phyloP scores from a whole-genome alignment of 2,329 filamentous ascomycete genomes.

The Tolypocladium sp. region DNA sequence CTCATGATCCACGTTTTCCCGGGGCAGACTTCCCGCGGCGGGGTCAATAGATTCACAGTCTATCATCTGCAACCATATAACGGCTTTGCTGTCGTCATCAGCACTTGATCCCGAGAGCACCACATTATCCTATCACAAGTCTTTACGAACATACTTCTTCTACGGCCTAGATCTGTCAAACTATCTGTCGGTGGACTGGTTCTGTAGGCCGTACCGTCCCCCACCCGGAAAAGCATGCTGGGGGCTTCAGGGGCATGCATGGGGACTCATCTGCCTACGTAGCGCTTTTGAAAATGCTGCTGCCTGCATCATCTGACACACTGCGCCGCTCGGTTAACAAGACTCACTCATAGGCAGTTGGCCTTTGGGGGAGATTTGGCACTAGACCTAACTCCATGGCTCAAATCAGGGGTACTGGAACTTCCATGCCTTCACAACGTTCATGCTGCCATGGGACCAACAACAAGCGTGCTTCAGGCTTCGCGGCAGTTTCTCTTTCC shows the following conservation, averaged over 20 bases:
- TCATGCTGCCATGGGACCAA: not conserved
- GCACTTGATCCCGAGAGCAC: not conserved
- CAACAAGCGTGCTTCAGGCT: not conserved
- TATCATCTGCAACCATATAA: not conserved
- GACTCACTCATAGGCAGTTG: not conserved
- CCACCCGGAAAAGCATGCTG: not conserved
- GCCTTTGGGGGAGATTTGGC: not conserved
- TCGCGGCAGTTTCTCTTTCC: too few species aligned
- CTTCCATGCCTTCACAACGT: not conserved
- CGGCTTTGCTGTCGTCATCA: not conserved
- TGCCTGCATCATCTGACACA: not conserved
- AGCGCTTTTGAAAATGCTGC: not conserved
- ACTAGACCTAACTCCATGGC: not conserved
- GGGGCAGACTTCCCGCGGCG: not conserved
- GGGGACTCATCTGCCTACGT: not conserved
- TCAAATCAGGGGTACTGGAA: not conserved
- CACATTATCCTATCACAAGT: not conserved
- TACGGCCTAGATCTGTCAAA: not conserved
- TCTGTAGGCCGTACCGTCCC: not conserved
- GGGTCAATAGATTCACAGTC: not conserved
- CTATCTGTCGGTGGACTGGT: not conserved
- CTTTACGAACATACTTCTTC: not conserved
- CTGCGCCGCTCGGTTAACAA: not conserved
- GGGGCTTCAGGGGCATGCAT: not conserved
- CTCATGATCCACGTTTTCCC: not conserved